Evolutionary conservation across 75 land plant species (phyloP).

Genomic region (Gnetum montanum): DNA sequence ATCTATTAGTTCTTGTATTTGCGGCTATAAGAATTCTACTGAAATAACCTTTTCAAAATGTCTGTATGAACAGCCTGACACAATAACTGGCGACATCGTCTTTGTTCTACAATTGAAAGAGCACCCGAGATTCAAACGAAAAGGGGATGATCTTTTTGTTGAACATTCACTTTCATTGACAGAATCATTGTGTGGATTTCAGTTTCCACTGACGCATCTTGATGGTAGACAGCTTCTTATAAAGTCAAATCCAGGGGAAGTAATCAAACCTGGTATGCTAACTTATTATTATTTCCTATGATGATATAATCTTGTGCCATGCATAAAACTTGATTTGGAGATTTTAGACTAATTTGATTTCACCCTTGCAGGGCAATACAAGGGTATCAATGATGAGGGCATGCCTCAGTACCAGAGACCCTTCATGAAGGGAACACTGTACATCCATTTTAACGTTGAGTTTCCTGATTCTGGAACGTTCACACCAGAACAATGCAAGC

Average conservation of each 20-base stretch:
- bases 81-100: constrained; percentile 46
- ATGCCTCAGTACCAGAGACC: constrained; percentile 69
- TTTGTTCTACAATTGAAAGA: constrained; percentile 61
- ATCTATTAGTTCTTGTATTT: too few relatives aligned
- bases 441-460: constrained; percentile 64
- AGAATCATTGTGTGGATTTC: constrained; percentile 76
- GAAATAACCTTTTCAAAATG: too few relatives aligned
- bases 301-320: background rate
- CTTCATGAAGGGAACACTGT: constrained; percentile 64
- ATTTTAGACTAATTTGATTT: background rate
- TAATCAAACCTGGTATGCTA: constrained; percentile 56
- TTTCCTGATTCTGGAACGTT: constrained; percentile 66
- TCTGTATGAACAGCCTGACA: constrained; percentile 34
- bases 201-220: constrained; percentile 56
- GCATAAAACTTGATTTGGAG: background rate
- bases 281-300: background rate
- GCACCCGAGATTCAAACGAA: constrained; percentile 63
- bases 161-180: constrained; percentile 51
- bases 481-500: constrained; percentile 27
- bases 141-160: constrained; percentile 53
- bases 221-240: constrained; percentile 66
- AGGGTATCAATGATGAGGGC: constrained; percentile 75
- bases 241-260: constrained; percentile 61
- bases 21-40: too few relatives aligned
- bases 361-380: constrained; percentile 40